Evolutionary conservation across 176 grass and related monocot genomes (phyloP).

Genomic region (Raddia distichophylla): DNA sequence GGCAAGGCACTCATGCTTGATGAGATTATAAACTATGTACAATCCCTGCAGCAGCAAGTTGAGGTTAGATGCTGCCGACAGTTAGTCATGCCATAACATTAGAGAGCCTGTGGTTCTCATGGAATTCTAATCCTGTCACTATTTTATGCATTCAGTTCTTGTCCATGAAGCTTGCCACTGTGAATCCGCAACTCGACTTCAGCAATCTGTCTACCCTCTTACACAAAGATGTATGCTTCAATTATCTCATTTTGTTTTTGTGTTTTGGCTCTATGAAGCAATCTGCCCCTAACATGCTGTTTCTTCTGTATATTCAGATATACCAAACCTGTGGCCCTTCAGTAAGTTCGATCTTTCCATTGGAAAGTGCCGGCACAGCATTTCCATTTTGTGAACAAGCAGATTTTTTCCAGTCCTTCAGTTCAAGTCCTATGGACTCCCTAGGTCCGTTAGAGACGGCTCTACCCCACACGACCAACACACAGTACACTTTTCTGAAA

Average conservation of each 20-base stretch:
- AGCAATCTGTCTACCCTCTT: slow-evolving; percentile 63
- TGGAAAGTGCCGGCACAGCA: slow-evolving; percentile 62
- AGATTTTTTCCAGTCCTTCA: slow-evolving; percentile 46
- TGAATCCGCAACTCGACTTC: slow-evolving; percentile 85
- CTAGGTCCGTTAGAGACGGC: slow-evolving; percentile 54
- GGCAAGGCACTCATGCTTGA: slow-evolving; percentile 91
- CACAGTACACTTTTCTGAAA: slow-evolving; percentile 59
- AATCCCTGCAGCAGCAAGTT: slow-evolving; percentile 88
- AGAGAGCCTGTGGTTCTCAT: slow-evolving; percentile 13
- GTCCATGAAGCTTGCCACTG: slow-evolving; percentile 94
- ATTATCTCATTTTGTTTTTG: neutral
- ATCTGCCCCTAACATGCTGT: slow-evolving; percentile 11
- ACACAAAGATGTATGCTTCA: slow-evolving; percentile 79
- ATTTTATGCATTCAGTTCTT: slow-evolving; percentile 66
- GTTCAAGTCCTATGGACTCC: slow-evolving; percentile 34
- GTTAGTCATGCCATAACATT: neutral
- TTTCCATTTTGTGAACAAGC: slow-evolving; percentile 55
- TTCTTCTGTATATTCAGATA: slow-evolving; percentile 59
- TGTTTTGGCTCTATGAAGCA: neutral
- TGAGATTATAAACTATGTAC: slow-evolving; percentile 95
- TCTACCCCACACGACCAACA: slow-evolving; percentile 42
- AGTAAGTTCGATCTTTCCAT: slow-evolving; percentile 54
- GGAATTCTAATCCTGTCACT: slow-evolving; percentile 17
- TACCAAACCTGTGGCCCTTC: slow-evolving; percentile 54
- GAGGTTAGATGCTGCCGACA: slow-evolving; percentile 43